These are phyloP conservation scores for Xerocomus amazonicus DNA, from an alignment of 1,284 basidiomycete species.

Conservation along the genomic window DNA sequence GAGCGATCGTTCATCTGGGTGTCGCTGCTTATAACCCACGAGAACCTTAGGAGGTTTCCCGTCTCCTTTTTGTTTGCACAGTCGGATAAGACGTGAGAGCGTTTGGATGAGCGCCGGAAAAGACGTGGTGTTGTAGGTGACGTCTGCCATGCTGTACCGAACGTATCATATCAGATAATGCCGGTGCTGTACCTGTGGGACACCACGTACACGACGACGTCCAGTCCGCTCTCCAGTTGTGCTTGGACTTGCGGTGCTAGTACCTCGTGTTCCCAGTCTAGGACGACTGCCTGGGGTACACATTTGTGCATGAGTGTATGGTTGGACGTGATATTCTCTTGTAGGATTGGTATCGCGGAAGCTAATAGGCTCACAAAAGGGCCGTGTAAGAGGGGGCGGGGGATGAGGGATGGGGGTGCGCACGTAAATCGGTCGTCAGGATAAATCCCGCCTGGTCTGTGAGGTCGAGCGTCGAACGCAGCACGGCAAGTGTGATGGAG, in stretches of 20 bases:
- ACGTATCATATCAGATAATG: neutral
- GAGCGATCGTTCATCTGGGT: constrained; percentile 65
- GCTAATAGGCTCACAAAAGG: constrained; percentile 38
- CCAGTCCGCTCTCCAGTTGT: constrained; percentile 40
- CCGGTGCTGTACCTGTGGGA: no score
- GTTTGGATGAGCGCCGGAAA: constrained; percentile 68
- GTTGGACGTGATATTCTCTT: constrained; percentile 65
- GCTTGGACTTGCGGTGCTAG: constrained; percentile 50
- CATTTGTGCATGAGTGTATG: constrained; percentile 29
- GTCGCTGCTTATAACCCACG: constrained; percentile 81
- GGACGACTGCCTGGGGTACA: constrained; percentile 43
- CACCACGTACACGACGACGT: constrained; percentile 52
- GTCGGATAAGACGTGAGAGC: constrained; percentile 42
- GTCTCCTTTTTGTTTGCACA: constrained; percentile 16
- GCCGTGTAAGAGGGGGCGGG: neutral
- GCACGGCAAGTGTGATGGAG: constrained; percentile 58
- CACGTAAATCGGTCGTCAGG: constrained; percentile 73
- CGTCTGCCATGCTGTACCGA: constrained; percentile 74
- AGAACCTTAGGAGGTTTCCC: constrained; percentile 48
- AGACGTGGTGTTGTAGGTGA: constrained; percentile 83
- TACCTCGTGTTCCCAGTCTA: constrained; percentile 71
- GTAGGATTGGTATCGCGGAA: constrained; percentile 75
- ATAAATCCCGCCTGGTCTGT: constrained; percentile 40
- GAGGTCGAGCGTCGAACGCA: constrained; percentile 37
- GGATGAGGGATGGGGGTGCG: constrained; percentile 19